A percentile compares a stretch with the other conserved stretches of the same genome.
Conservation (phyloP, 768 basidiomycete genomes). For the Lactarius indigo region DNA sequence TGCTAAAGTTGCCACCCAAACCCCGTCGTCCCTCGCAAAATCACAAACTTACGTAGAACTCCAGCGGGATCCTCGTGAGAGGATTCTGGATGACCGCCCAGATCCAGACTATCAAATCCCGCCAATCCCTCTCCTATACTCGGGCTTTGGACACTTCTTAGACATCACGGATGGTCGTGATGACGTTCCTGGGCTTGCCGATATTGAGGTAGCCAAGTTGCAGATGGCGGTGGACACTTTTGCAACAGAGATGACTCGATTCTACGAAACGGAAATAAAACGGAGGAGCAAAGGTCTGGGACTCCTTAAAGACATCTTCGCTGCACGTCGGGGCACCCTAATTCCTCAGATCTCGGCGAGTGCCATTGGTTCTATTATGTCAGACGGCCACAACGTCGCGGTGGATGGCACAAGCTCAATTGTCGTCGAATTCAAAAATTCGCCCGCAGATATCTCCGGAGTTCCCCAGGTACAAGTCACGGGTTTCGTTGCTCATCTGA, state of each 20-base stretch:
- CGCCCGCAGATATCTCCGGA: too few relatives aligned
- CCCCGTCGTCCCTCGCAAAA: neutral
- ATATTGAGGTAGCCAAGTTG: neutral
- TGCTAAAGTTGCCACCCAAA: fast-evolving
- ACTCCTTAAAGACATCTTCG: neutral
- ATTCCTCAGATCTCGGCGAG: neutral
- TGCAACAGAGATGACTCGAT: neutral
- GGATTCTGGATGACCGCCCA: neutral
- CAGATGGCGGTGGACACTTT: neutral
- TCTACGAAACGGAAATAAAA: too few relatives aligned
- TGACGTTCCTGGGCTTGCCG: neutral
- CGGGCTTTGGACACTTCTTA: neutral
- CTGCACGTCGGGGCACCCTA: neutral
- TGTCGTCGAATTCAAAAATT: neutral
- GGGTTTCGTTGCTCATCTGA: too few relatives aligned
- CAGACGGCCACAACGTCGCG: neutral
- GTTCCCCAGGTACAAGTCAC: too few relatives aligned
- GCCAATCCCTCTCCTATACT: neutral
- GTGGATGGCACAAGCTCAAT: neutral
- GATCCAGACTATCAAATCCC: neutral
- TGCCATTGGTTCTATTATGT: neutral
- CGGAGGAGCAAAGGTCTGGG: neutral
- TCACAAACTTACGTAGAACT: neutral
- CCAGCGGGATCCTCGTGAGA: neutral
- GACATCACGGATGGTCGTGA: neutral